Conservation (phyloP, 2,329 filamentous ascomycete species). For the Paraphaeosphaeria minitans region DNA sequence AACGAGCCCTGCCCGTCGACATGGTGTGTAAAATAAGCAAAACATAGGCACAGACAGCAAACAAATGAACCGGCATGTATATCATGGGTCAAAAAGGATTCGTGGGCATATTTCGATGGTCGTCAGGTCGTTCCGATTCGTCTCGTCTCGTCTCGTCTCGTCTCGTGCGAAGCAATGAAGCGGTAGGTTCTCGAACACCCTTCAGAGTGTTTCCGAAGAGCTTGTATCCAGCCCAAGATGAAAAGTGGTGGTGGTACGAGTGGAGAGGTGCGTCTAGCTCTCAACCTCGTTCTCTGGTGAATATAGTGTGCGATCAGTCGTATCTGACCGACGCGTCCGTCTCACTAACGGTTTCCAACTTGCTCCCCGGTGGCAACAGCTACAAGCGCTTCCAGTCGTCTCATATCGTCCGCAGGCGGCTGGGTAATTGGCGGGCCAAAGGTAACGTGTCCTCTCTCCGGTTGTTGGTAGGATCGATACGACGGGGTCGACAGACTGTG, state of each 20-base stretch:
- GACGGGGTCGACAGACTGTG: constrained; percentile 32
- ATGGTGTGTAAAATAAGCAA: constrained; percentile 18
- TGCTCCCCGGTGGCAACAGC: constrained; percentile 67
- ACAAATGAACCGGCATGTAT: constrained; percentile 10
- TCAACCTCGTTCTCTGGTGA: neutral
- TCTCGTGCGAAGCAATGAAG: constrained; percentile 11
- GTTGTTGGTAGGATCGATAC: constrained; percentile 39
- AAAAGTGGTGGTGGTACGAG: neutral
- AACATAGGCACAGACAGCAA: constrained; percentile 11
- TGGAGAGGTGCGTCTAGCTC: neutral
- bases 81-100: constrained; percentile 20
- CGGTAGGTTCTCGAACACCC: constrained; percentile 1
- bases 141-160: constrained; percentile 14
- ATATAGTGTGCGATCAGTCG: neutral
- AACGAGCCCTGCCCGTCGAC: constrained; percentile 19
- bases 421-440: constrained; percentile 44
- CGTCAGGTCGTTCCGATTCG: constrained; percentile 19
- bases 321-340: neutral
- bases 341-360: constrained; percentile 35
- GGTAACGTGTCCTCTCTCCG: constrained; percentile 33
- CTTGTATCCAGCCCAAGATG: neutral
- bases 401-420: constrained; percentile 55
- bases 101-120: constrained; percentile 15
- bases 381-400: constrained; percentile 66
- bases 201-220: neutral